Evolutionary conservation across 225 moss, liverwort and hornwort species (phyloP).

Genomic region (Bryoerythrophyllum caledonicum): DNA sequence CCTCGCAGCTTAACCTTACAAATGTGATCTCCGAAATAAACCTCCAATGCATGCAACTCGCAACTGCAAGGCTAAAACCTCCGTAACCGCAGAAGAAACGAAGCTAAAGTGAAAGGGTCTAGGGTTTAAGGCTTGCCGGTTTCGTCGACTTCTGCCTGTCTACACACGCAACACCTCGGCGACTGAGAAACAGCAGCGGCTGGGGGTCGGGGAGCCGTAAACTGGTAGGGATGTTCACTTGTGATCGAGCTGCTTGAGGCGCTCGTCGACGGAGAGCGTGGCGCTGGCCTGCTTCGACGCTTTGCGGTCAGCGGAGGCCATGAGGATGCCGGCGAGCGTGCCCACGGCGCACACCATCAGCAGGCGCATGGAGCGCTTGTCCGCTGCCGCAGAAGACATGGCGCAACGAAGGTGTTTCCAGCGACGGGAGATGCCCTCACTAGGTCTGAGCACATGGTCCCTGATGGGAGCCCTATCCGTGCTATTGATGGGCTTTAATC

Average conservation of each 20-base stretch:
- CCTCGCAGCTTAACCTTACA: too few relatives aligned
- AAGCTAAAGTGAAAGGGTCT: not conserved
- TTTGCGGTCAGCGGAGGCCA: constrained; percentile 60
- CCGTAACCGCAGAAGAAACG: not conserved
- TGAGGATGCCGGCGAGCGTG: constrained; percentile 66
- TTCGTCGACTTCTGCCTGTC: not conserved
- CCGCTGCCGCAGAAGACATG: constrained; percentile 57
- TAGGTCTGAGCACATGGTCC: too few relatives aligned
- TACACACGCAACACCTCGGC: not conserved
- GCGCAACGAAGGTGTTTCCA: not conserved
- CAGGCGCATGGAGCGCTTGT: constrained; percentile 73
- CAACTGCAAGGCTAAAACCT: too few relatives aligned
- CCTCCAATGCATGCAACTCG: too few relatives aligned
- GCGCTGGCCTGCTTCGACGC: constrained; percentile 43
- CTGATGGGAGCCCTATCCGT: too few relatives aligned
- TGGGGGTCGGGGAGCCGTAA: too few relatives aligned
- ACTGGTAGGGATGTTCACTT: not conserved
- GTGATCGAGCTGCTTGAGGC: constrained; percentile 50
- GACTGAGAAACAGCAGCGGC: not conserved
- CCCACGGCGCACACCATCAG: constrained; percentile 70
- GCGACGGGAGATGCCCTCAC: too few relatives aligned
- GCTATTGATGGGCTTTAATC: too few relatives aligned
- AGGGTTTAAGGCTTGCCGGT: not conserved
- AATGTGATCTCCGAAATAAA: too few relatives aligned
- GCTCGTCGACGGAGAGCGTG: constrained; percentile 45